Percentiles rank a stretch among this genome's conserved stretches.
These are phyloP conservation scores for Bullera alba DNA, from an alignment of 768 basidiomycete species.

Conservation along the genomic window DNA sequence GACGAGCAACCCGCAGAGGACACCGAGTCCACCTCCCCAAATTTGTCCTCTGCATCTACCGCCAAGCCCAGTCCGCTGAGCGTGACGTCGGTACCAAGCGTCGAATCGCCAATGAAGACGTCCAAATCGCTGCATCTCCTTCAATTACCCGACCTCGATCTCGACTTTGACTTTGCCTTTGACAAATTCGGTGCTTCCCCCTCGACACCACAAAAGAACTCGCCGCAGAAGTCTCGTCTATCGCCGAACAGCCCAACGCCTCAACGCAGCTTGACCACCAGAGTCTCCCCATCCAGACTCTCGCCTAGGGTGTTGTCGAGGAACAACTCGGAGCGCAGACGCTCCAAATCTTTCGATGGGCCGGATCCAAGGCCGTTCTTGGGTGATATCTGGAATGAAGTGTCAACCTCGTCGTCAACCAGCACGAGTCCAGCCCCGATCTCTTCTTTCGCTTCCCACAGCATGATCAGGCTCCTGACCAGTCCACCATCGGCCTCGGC, in stretches of 20 bases:
- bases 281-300: background rate
- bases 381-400: conserved; percentile 27
- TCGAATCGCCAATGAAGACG: conserved; percentile 11
- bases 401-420: conserved; percentile 8
- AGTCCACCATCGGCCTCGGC: too few relatives aligned
- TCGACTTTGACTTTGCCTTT: conserved; percentile 37
- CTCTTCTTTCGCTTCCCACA: too few relatives aligned
- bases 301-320: background rate
- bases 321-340: conserved; percentile 4
- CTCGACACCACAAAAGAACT: conserved; percentile 23
- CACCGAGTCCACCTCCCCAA: conserved; percentile 2
- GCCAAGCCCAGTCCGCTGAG: background rate
- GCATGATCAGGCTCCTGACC: too few relatives aligned
- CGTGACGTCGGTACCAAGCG: background rate
- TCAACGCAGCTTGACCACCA: background rate
- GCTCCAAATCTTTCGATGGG: conserved; percentile 33
- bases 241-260: conserved; percentile 3
- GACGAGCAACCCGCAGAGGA: background rate
- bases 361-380: conserved; percentile 5
- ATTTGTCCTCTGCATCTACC: conserved; percentile 2
- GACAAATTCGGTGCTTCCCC: conserved; percentile 24
- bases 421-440: conserved; percentile 12
- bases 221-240: conserved; percentile 11
- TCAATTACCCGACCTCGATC: conserved; percentile 40
- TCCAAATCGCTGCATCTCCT: conserved; percentile 40